Evolutionary conservation across 257 asterid species (phyloP), one percentile per base, ranked within the genome.

Genomic region (Voacanga thouarsii): DNA sequence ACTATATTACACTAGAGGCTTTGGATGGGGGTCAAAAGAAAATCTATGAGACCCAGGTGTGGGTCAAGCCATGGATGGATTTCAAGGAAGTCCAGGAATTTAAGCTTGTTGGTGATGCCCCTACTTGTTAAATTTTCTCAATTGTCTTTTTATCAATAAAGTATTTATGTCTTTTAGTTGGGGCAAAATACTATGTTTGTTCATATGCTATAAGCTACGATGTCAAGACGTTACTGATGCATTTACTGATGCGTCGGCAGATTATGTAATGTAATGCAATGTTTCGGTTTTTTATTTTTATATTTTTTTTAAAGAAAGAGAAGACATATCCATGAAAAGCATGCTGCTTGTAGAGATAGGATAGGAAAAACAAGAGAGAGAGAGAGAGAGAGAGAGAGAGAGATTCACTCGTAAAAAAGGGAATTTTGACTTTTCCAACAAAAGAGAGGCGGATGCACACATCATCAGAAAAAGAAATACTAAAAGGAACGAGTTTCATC

Each of bases 61-160:
- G 99, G 99, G 96, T 91, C 78, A 94, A 92, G 90, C 86, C 90
- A 30, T 94, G 96, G 97, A 3, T 82, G 91, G 81, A 91, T 79
- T 94, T 94, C 89, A 94, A 91, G 94, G 90, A 94, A 82, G 79
- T 94, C 23, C 89, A 91, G 79, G 96, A 92, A 49, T 94, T 94
- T 85, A 94, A 91, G 87, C 91, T 12, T 45, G 83, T 86, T 47
- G 91, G 86, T 47, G 90, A 88, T 77, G 92, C 91, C 75, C 37
- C 78, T 44, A 77, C 76, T 49, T 45, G 77, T 53, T 88, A 85
- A 84, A 47, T 44, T 24, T 11, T 19, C 70, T 72, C 28, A 7
- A 4, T 59, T 37, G 45, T 18, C 49, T n/a, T 23, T 8, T 37
- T 24, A 14, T 37, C 24, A 78, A 79, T 78, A 72, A 79, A 61